These are phyloP conservation scores for Eucalyptus polybractea DNA, from an alignment of 345 rosid species.

Conservation along the genomic window DNA sequence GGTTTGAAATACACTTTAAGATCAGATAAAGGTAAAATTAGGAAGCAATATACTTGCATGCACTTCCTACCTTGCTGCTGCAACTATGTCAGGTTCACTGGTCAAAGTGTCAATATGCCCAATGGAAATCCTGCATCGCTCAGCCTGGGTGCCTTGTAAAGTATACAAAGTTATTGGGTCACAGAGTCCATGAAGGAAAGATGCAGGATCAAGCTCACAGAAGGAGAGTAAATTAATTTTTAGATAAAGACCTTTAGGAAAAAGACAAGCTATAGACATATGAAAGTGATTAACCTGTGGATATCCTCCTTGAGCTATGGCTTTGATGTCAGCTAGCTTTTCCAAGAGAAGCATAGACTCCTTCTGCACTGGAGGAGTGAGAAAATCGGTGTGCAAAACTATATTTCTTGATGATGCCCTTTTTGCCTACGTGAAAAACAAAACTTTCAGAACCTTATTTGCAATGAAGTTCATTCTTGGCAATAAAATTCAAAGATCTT, in stretches of 20 bases:
- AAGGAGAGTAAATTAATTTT: neutral
- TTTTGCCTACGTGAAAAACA: constrained; percentile 33
- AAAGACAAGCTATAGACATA: neutral
- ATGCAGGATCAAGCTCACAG: neutral
- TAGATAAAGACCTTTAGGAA: neutral
- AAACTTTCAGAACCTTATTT: neutral
- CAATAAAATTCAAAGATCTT: neutral
- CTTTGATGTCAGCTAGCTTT: constrained; percentile 59
- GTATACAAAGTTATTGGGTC: neutral
- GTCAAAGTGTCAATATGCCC: constrained; percentile 59
- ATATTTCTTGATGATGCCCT: constrained; percentile 57
- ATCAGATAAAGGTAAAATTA: neutral
- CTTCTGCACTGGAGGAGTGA: constrained; percentile 71
- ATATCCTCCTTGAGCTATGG: constrained; percentile 77
- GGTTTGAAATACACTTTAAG: neutral
- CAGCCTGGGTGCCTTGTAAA: constrained; percentile 47
- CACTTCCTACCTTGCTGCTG: constrained; percentile 50
- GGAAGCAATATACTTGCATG: neutral
- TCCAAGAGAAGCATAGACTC: constrained; percentile 48
- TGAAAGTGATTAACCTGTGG: constrained; percentile 47
- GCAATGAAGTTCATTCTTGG: neutral
- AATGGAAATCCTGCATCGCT: constrained; percentile 77
- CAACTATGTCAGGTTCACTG: constrained; percentile 58
- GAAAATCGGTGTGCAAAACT: constrained; percentile 66
- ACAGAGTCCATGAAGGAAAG: neutral